Evolutionary conservation across 345 rosid species (phyloP).

Genomic region (Syzygium oleosum): DNA sequence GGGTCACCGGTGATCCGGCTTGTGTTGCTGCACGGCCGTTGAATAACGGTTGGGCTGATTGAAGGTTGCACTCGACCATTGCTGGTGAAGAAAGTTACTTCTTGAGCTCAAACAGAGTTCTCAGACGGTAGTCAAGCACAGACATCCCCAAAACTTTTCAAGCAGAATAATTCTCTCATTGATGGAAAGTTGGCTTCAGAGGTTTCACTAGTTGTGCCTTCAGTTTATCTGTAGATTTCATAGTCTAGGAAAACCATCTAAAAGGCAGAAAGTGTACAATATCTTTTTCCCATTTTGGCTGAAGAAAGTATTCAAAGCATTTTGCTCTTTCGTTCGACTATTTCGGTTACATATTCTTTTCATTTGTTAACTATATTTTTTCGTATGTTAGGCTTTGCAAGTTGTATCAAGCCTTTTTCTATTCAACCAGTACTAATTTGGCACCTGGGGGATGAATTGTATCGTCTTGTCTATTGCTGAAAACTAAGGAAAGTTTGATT

Average conservation of each 20-base stretch:
- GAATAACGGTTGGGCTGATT: constrained; percentile 92
- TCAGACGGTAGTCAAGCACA: constrained; percentile 23
- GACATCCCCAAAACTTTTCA: neutral
- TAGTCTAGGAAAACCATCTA: neutral
- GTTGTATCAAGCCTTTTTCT: neutral
- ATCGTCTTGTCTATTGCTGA: neutral
- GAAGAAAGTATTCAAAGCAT: neutral
- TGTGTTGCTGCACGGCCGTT: constrained; percentile 27
- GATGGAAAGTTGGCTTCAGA: neutral
- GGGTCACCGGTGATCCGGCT: constrained; percentile 63
- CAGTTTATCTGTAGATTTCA: neutral
- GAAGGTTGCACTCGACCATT: constrained; percentile 73
- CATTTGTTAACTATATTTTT: neutral
- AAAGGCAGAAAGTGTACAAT: neutral
- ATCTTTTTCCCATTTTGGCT: neutral
- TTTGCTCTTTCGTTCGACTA: neutral
- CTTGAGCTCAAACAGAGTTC: constrained; percentile 70
- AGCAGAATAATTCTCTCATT: neutral
- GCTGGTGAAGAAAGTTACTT: constrained; percentile 73
- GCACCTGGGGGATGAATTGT: neutral
- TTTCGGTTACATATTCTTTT: neutral
- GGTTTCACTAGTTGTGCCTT: neutral
- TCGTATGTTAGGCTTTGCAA: neutral
- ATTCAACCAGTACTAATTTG: neutral
- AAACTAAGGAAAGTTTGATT: neutral